phyloP scores from a whole-genome alignment of 805 yeast species.

The Candida suzukii region DNA sequence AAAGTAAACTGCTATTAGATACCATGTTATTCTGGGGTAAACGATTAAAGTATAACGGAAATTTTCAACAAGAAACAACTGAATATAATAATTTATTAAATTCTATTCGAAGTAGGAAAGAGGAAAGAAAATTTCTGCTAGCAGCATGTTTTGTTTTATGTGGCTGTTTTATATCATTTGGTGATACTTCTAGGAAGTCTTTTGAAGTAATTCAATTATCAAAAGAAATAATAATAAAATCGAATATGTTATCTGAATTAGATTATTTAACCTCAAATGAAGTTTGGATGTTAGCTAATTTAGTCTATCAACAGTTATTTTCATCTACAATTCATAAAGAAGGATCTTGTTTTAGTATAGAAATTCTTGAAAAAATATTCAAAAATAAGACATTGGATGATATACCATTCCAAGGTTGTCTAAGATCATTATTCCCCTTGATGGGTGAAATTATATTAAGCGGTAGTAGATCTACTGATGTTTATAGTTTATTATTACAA shows the following conservation, averaged over 20 bases:
- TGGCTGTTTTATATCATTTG: background rate
- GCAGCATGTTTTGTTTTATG: background rate
- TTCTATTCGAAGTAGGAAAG: background rate
- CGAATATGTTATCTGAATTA: background rate
- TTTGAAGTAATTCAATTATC: background rate
- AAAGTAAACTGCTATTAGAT: background rate
- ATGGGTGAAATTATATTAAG: background rate
- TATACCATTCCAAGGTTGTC: slow-evolving; percentile 1
- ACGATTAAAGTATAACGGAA: background rate
- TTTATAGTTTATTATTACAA: background rate
- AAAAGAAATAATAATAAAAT: background rate
- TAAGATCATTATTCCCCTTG: background rate
- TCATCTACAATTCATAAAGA: background rate
- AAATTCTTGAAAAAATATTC: background rate
- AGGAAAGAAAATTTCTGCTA: background rate
- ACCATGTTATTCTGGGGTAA: slow-evolving; percentile 1
- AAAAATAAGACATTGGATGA: background rate
- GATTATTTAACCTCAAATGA: background rate
- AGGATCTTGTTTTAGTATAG: background rate
- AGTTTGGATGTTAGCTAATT: background rate
- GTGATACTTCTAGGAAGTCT: background rate
- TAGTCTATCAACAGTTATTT: background rate
- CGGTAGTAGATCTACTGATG: background rate
- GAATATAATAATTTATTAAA: background rate
- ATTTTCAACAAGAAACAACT: background rate